Percentiles rank a stretch among this genome's conserved stretches.
Evolutionary conservation across 2,329 filamentous ascomycete genomes (phyloP).

Genomic region (Aspergillus fructus): DNA sequence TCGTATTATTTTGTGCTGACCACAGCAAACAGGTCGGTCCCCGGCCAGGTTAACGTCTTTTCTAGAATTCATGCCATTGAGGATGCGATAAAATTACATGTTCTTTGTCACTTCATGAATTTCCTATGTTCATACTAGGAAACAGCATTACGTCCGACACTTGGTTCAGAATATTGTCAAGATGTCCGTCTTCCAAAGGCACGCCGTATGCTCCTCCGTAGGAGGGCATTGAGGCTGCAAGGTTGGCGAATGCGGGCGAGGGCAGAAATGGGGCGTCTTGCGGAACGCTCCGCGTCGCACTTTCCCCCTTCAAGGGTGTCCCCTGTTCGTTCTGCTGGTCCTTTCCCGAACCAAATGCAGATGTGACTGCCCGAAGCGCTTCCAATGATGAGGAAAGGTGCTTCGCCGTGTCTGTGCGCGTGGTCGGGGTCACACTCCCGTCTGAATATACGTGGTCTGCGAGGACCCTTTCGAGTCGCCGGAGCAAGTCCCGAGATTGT

Average conservation of each 20-base stretch:
- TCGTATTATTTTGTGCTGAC: neutral
- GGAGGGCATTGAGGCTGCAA: slow-evolving; percentile 6
- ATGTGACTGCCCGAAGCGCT: slow-evolving; percentile 32
- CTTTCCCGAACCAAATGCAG: slow-evolving; percentile 24
- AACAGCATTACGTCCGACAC: slow-evolving; percentile 39
- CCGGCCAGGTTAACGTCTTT: neutral
- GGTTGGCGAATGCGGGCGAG: slow-evolving; percentile 11
- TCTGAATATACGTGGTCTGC: slow-evolving; percentile 33
- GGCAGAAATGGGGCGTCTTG: slow-evolving; percentile 8
- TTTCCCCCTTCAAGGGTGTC: slow-evolving; percentile 4
- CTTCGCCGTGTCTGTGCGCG: slow-evolving; percentile 34
- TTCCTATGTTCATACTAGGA: slow-evolving; percentile 28
- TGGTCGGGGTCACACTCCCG: slow-evolving; percentile 22
- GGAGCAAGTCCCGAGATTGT: slow-evolving; percentile 29
- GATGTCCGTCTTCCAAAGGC: slow-evolving; percentile 24
- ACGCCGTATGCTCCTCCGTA: slow-evolving; percentile 8
- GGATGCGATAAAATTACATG: neutral
- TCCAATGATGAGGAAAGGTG: slow-evolving; percentile 34
- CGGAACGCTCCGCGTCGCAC: slow-evolving; percentile 7
- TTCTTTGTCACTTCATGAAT: neutral
- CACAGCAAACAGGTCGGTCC: too few species aligned
- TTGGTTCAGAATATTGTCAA: slow-evolving; percentile 32
- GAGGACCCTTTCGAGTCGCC: slow-evolving; percentile 29
- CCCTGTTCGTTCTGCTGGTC: slow-evolving; percentile 6
- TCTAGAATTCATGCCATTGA: neutral